Evolutionary conservation across 345 rosid genomes (phyloP).

Genomic region (Cochlearia excelsa): DNA sequence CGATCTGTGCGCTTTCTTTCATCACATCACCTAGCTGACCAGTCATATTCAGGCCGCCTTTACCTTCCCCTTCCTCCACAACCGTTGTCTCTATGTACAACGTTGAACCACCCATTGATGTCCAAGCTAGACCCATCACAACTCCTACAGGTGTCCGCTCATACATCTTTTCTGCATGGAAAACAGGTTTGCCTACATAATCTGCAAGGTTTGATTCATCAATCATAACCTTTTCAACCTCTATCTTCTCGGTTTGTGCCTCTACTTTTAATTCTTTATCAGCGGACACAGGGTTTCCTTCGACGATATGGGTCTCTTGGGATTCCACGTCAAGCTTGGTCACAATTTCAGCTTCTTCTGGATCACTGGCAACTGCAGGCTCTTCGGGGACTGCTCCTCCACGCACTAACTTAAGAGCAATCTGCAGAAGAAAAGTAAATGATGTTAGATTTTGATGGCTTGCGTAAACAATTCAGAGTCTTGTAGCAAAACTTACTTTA

Average conservation of each 20-base stretch:
- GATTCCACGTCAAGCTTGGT: slow-evolving; percentile 30
- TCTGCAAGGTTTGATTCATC: slow-evolving; percentile 57
- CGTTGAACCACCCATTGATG: slow-evolving; percentile 95
- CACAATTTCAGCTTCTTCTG: slow-evolving; percentile 22
- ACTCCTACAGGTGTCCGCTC: slow-evolving; percentile 83
- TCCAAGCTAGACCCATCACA: slow-evolving; percentile 98
- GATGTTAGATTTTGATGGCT: background rate
- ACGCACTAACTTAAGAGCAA: slow-evolving; percentile 77
- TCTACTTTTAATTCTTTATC: background rate
- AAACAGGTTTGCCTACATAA: slow-evolving; percentile 82
- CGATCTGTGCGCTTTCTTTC: slow-evolving; percentile 92
- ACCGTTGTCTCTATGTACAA: slow-evolving; percentile 75
- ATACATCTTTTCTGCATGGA: slow-evolving; percentile 80
- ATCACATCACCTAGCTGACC: slow-evolving; percentile 92
- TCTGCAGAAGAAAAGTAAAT: slow-evolving; percentile 39
- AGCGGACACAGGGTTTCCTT: background rate
- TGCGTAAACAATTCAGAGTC: slow-evolving; percentile 2
- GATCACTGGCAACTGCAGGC: slow-evolving; percentile 37
- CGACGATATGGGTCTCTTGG: slow-evolving; percentile 10
- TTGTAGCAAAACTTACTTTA: slow-evolving; percentile 46
- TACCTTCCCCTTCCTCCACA: slow-evolving; percentile 71
- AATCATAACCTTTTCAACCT: slow-evolving; percentile 50
- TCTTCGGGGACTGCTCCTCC: slow-evolving; percentile 40
- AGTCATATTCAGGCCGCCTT: slow-evolving; percentile 64
- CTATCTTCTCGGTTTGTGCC: background rate